phyloP scores from a whole-genome alignment of 192 early-diverging fungal genomes.

The Rhizophagus prolifer region DNA sequence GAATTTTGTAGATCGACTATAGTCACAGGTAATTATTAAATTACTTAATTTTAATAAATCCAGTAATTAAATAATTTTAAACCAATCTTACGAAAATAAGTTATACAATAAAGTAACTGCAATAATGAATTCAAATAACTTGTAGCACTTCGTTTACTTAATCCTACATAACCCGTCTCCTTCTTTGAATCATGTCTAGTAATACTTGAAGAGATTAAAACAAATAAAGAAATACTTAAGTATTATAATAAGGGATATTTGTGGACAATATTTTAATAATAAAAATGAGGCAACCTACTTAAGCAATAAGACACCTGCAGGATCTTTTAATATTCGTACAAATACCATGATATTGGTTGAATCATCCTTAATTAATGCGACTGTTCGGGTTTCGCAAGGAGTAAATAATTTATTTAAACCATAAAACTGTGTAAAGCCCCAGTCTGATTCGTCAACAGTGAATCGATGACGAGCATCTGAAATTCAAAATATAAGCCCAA shows the following conservation, averaged over 20 bases:
- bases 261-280: conserved; percentile 9
- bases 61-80: too few relatives aligned
- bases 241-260: conserved; percentile 15
- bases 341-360: too few relatives aligned
- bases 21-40: background rate
- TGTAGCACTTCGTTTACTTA: conserved; percentile 97
- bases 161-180: conserved; percentile 88
- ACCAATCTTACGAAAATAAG: conserved; percentile 75
- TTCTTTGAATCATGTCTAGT: conserved; percentile 90
- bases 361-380: too few relatives aligned
- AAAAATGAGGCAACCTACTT: conserved; percentile 17
- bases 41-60: too few relatives aligned
- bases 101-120: conserved; percentile 94
- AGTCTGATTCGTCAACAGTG: conserved; percentile 78
- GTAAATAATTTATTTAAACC: conserved; percentile 51
- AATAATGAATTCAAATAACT: conserved; percentile 99
- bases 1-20: conserved; percentile 83
- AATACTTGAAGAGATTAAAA: conserved; percentile 35
- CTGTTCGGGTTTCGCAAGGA: conserved; percentile 39
- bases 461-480: conserved; percentile 79
- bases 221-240: conserved; percentile 28
- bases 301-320: too few relatives aligned
- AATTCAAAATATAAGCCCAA: conserved; percentile 12
- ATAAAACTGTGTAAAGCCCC: conserved; percentile 90
- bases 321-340: too few relatives aligned